Evolutionary conservation across 2,329 filamentous ascomycete species (phyloP).

Genomic region (Herpotrichia juniperi): DNA sequence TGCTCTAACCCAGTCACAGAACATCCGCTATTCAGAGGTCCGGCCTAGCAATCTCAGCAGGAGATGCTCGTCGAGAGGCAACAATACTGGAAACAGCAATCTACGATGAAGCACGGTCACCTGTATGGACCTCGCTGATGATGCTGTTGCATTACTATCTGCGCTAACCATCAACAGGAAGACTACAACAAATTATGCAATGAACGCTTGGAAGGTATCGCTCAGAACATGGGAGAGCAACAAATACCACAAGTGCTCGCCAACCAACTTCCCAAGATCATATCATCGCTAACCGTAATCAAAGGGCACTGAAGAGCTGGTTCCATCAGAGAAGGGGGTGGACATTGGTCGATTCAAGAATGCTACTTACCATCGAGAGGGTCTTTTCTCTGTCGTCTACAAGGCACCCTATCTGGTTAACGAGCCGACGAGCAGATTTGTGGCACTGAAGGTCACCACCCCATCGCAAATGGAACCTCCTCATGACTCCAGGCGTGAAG

Average conservation of each 20-base stretch:
- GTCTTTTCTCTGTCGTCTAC: constrained; percentile 85
- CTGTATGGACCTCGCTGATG: constrained; percentile 51
- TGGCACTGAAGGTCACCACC: constrained; percentile 86
- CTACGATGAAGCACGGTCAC: constrained; percentile 62
- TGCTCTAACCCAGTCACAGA: constrained; percentile 38
- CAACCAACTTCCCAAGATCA: not conserved
- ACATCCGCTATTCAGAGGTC: constrained; percentile 55
- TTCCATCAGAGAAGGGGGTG: constrained; percentile 43
- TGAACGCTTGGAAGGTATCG: constrained; percentile 20
- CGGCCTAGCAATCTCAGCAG: constrained; percentile 51
- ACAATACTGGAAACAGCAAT: constrained; percentile 70
- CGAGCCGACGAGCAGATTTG: constrained; percentile 43
- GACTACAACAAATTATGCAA: constrained; percentile 39
- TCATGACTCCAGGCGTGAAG: constrained; percentile 82
- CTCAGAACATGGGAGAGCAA: not conserved
- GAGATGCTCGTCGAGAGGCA: constrained; percentile 63
- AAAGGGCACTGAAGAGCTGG: constrained; percentile 35
- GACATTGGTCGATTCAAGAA: constrained; percentile 63
- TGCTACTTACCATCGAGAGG: constrained; percentile 65
- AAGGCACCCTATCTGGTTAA: constrained; percentile 58
- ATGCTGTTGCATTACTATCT: not conserved
- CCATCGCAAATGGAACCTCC: constrained; percentile 75
- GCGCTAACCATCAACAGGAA: constrained; percentile 35
- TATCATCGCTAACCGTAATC: not conserved
- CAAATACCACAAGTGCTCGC: constrained; percentile 22